A percentile compares a stretch with the other conserved stretches of the same genome.
phyloP scores from a whole-genome alignment of 148 eudicot species.

The Nepenthes mirabilis region DNA sequence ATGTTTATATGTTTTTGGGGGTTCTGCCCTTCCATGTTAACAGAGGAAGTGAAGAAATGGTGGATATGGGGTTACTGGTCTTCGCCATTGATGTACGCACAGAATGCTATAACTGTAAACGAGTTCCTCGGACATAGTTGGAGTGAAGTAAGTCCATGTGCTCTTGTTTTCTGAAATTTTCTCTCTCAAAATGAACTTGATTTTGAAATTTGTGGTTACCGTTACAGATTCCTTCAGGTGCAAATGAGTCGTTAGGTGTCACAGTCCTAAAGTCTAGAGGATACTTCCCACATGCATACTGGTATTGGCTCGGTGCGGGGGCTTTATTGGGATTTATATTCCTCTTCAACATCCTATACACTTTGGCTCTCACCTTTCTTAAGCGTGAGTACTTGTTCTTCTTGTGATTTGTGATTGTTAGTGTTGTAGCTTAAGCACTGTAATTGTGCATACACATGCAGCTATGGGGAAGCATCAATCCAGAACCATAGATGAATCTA shows the following conservation, averaged over 20 bases:
- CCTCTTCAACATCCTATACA: constrained; percentile 28
- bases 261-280: constrained; percentile 19
- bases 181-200: constrained; percentile 9
- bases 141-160: constrained; percentile 28
- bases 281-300: constrained; percentile 24
- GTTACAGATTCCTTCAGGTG: constrained; percentile 16
- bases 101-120: constrained; percentile 45
- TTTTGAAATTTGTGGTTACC: neutral
- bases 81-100: constrained; percentile 74
- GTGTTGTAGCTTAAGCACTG: neutral
- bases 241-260: constrained; percentile 29
- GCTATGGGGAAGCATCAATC: constrained; percentile 10
- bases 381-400: constrained; percentile 25
- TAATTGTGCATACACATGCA: constrained; percentile 8
- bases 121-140: constrained; percentile 61
- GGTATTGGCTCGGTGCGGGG: constrained; percentile 56
- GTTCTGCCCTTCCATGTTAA: neutral
- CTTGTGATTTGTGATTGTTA: neutral
- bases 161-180: neutral
- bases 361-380: constrained; percentile 32
- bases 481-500: neutral
- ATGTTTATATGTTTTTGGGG: neutral
- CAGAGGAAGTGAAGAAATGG: constrained; percentile 49
- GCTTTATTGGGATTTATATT: constrained; percentile 41
- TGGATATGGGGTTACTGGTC: constrained; percentile 81